Conservation (phyloP, 2,329 filamentous ascomycete genomes). For the Immersiporthe knoxdaviesiana region DNA sequence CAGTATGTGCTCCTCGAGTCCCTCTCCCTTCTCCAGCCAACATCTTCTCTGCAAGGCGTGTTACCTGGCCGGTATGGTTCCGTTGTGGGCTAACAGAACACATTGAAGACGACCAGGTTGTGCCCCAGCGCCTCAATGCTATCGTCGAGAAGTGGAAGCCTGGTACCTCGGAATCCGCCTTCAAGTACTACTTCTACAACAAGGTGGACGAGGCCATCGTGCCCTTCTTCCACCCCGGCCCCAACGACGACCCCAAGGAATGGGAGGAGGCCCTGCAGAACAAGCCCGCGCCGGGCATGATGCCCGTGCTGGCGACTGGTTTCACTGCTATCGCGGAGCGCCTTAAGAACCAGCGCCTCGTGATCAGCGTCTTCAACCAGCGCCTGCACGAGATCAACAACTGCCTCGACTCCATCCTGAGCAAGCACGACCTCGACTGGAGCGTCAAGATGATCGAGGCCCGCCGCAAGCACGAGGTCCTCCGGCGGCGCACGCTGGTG, state of each 20-base stretch:
- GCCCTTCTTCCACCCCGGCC: slow-evolving; percentile 74
- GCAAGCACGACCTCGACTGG: slow-evolving; percentile 76
- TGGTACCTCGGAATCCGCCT: slow-evolving; percentile 67
- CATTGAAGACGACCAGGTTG: slow-evolving; percentile 66
- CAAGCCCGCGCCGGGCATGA: slow-evolving; percentile 75
- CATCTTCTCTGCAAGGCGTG: background rate
- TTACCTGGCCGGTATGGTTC: slow-evolving; percentile 23
- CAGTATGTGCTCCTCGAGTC: slow-evolving; percentile 41
- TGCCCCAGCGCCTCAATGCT: slow-evolving; percentile 73
- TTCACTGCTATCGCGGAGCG: slow-evolving; percentile 74
- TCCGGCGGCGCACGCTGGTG: slow-evolving; percentile 73
- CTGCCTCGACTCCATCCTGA: slow-evolving; percentile 71
- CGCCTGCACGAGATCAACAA: slow-evolving; percentile 80
- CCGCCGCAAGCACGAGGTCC: slow-evolving; percentile 70
- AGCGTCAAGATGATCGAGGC: slow-evolving; percentile 75
- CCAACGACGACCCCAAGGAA: slow-evolving; percentile 73
- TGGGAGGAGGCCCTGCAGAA: slow-evolving; percentile 85
- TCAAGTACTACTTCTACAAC: slow-evolving; percentile 89
- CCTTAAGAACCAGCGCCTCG: slow-evolving; percentile 71
- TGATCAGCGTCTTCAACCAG: slow-evolving; percentile 70
- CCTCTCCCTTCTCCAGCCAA: background rate
- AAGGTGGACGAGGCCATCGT: slow-evolving; percentile 74
- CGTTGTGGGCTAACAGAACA: slow-evolving; percentile 1
- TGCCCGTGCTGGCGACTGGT: slow-evolving; percentile 76
- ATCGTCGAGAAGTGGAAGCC: slow-evolving; percentile 78